Evolutionary conservation across 1,284 basidiomycete species (phyloP).

Genomic region (Volvariella surrecta): DNA sequence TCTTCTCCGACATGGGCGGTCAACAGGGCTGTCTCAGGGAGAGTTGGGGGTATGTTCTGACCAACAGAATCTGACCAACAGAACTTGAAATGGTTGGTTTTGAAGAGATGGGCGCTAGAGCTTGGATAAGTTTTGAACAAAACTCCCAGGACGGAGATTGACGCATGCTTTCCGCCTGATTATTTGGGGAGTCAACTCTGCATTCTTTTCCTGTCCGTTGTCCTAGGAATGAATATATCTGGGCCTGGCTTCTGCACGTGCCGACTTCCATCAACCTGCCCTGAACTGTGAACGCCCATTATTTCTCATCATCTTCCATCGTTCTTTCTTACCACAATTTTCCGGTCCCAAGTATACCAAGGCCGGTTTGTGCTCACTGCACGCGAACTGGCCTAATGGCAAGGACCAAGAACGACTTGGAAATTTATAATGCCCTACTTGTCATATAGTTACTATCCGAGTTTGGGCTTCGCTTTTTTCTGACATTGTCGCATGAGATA

Average conservation of each 20-base stretch:
- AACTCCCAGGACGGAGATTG: too few species aligned
- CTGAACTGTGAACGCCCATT: conserved; percentile 17
- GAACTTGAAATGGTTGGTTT: too few species aligned
- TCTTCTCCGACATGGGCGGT: not conserved
- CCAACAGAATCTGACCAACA: too few species aligned
- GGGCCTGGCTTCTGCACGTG: too few species aligned
- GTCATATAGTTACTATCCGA: conserved; percentile 16
- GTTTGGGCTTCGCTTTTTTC: conserved; percentile 62
- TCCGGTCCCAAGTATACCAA: conserved; percentile 60
- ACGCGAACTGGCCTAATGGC: conserved; percentile 62
- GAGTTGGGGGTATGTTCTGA: conserved; percentile 1
- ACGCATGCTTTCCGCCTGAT: too few species aligned
- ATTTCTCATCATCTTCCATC: conserved; percentile 9
- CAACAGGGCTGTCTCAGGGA: conserved; percentile 6
- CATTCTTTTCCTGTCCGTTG: too few species aligned
- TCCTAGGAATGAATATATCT: too few species aligned
- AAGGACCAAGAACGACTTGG: conserved; percentile 56
- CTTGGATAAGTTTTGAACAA: too few species aligned
- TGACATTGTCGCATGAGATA: conserved; percentile 30
- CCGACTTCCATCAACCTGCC: conserved; percentile 22
- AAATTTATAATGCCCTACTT: conserved; percentile 64
- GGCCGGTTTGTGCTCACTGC: conserved; percentile 36
- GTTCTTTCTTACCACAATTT: conserved; percentile 38
- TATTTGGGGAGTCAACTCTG: too few species aligned
- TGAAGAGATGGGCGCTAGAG: too few species aligned